These are phyloP conservation scores for Trebouxia gelatinosa DNA, from an alignment of 163 green algal species.

Conservation along the genomic window DNA sequence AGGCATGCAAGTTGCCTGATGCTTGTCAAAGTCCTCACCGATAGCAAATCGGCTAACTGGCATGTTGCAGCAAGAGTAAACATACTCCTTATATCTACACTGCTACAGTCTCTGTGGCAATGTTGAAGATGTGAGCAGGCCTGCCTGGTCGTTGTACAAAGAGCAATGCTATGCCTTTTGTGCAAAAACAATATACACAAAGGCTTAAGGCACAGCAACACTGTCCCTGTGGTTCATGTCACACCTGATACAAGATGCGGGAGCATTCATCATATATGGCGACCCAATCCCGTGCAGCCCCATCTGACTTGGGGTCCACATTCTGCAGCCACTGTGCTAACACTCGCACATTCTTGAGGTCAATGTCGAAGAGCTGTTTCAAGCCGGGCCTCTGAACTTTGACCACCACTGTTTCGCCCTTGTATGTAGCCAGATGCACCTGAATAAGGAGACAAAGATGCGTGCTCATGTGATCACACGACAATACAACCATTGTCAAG, in stretches of 20 bases:
- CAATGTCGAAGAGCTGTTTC: slow-evolving; percentile 68
- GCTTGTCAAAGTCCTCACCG: too few relatives aligned
- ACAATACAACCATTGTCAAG: too few relatives aligned
- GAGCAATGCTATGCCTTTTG: background rate
- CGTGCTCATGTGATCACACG: too few relatives aligned
- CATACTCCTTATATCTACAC: too few relatives aligned
- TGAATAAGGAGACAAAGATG: slow-evolving; percentile 44
- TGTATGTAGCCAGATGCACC: slow-evolving; percentile 93
- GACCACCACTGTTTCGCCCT: slow-evolving; percentile 63
- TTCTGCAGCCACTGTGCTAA: slow-evolving; percentile 86
- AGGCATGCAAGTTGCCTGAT: too few relatives aligned
- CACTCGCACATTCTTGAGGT: slow-evolving; percentile 80
- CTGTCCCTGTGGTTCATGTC: too few relatives aligned
- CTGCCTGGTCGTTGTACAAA: too few relatives aligned
- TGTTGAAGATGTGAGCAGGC: too few relatives aligned
- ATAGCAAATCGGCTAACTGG: too few relatives aligned
- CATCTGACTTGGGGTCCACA: slow-evolving; percentile 88
- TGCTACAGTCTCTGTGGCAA: too few relatives aligned
- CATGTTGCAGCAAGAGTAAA: too few relatives aligned
- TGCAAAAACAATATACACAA: background rate
- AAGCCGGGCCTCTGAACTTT: slow-evolving; percentile 70
- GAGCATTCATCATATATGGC: slow-evolving; percentile 99
- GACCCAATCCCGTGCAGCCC: slow-evolving; percentile 95
- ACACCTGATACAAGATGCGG: slow-evolving; percentile 91
- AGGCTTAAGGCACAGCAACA: too few relatives aligned